Conservation (phyloP, 768 basidiomycete genomes). For the Trametes villosa region DNA sequence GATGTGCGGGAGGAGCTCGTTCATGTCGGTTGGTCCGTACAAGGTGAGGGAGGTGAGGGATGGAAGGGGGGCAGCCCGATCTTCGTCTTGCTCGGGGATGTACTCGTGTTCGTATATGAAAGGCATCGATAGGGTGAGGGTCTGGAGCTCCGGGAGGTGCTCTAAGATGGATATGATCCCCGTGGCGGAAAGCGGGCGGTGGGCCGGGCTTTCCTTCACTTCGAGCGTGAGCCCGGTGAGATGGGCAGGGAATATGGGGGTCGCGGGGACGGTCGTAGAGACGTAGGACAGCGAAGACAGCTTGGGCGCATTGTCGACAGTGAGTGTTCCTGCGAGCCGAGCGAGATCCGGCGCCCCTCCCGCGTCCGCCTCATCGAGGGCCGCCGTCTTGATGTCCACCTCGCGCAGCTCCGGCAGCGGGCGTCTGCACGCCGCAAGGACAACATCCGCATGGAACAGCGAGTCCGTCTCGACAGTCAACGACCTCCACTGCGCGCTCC, state of each 20-base stretch:
- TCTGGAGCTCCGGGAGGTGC: constrained; percentile 44
- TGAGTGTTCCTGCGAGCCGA: constrained; percentile 19
- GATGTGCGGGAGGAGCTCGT: constrained; percentile 34
- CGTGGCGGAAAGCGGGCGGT: constrained; percentile 28
- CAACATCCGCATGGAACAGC: constrained; percentile 42
- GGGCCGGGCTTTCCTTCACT: constrained; percentile 18
- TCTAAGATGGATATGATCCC: constrained; percentile 38
- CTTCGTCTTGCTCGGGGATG: constrained; percentile 19
- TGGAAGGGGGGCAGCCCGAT: constrained; percentile 28
- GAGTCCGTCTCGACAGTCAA: constrained; percentile 46
- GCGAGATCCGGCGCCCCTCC: constrained; percentile 14
- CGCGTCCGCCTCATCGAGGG: constrained; percentile 8
- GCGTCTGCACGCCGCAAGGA: constrained; percentile 43
- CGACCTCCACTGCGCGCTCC: constrained; percentile 48
- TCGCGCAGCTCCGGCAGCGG: constrained; percentile 41
- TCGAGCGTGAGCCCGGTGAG: constrained; percentile 21
- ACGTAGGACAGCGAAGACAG: constrained; percentile 19
- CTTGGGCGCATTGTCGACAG: constrained; percentile 20
- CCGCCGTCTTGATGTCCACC: constrained; percentile 32
- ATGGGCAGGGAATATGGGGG: constrained; percentile 39
- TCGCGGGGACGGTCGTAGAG: constrained; percentile 22
- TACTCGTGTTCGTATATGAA: constrained; percentile 32
- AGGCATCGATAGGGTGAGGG: constrained; percentile 46
- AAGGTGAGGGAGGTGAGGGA: constrained; percentile 37
- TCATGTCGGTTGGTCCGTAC: constrained; percentile 37